These are phyloP conservation scores for Ophiostoma fasciatum DNA, from an alignment of 2,329 filamentous ascomycete genomes.

Conservation along the genomic window DNA sequence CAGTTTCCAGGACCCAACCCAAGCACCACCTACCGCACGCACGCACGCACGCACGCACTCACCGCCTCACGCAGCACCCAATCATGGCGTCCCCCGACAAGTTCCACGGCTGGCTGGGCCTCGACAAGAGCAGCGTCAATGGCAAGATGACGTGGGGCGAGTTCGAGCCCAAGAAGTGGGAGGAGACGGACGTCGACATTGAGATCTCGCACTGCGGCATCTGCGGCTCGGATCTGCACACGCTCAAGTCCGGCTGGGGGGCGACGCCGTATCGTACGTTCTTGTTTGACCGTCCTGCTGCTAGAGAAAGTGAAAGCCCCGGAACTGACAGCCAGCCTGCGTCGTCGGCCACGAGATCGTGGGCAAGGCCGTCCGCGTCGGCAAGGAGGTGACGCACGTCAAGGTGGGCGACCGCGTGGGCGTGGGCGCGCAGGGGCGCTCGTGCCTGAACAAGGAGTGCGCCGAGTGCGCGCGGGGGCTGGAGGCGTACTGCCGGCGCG, in stretches of 20 bases:
- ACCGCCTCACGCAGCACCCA: background rate
- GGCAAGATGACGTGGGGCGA: constrained; percentile 40
- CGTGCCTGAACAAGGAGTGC: constrained; percentile 20
- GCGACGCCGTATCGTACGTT: constrained; percentile 5
- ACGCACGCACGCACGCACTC: no score
- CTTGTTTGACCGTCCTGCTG: no score
- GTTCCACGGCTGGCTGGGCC: constrained; percentile 38
- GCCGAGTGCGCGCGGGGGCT: constrained; percentile 8
- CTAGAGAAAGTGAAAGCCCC: no score
- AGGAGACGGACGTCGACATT: constrained; percentile 51
- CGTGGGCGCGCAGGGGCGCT: constrained; percentile 10
- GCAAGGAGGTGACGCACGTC: constrained; percentile 29
- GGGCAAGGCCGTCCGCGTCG: constrained; percentile 40
- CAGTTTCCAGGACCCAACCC: no score
- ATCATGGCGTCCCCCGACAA: constrained; percentile 17
- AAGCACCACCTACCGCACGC: no score
- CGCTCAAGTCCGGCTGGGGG: constrained; percentile 38
- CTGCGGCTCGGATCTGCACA: constrained; percentile 48
- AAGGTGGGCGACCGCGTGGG: constrained; percentile 12
- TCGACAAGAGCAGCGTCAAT: constrained; percentile 23
- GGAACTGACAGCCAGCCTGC: constrained; percentile 22
- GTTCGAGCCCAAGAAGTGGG: constrained; percentile 50
- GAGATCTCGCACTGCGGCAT: constrained; percentile 51
- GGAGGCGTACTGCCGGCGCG: constrained; percentile 8
- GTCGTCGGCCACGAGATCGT: constrained; percentile 53